These are phyloP conservation scores for Chrysanthemum seticuspe DNA, from an alignment of 129 eudicot genomes.

Conservation along the genomic window DNA sequence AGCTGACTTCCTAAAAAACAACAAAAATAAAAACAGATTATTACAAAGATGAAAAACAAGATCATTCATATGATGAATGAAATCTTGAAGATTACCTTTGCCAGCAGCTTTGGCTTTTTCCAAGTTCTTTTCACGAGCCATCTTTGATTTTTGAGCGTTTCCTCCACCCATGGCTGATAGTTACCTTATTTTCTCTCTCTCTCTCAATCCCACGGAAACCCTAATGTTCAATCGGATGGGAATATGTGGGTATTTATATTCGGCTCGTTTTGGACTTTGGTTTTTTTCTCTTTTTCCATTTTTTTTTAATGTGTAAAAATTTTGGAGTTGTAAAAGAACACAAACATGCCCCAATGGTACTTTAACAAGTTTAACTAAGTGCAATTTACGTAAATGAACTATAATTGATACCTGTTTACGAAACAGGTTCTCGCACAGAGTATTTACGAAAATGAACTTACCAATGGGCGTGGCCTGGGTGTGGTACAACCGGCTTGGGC, in stretches of 20 bases:
- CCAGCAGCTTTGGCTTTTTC: slow-evolving; percentile 64
- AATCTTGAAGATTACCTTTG: slow-evolving; percentile 31
- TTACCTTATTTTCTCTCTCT: neutral
- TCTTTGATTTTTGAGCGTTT: slow-evolving; percentile 90
- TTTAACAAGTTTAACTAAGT: too few relatives aligned
- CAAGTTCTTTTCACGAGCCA: slow-evolving; percentile 92
- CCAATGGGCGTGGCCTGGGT: too few relatives aligned
- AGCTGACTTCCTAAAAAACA: slow-evolving; percentile 72
- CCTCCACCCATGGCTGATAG: slow-evolving; percentile 78
- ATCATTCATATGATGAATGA: neutral
- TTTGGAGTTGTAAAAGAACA: too few relatives aligned
- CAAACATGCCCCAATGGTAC: too few relatives aligned
- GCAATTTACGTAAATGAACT: too few relatives aligned
- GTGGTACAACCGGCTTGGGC: too few relatives aligned
- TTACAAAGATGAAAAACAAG: neutral
- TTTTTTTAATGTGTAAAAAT: too few relatives aligned
- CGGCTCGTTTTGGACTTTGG: neutral
- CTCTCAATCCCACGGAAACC: slow-evolving; percentile 25
- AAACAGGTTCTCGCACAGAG: too few relatives aligned
- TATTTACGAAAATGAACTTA: too few relatives aligned
- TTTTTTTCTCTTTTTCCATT: neutral
- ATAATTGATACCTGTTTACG: too few relatives aligned
- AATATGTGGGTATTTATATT: slow-evolving; percentile 1
- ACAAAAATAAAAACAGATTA: slow-evolving; percentile 6
- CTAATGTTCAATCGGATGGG: slow-evolving; percentile 15